These are phyloP conservation scores for Albifimbria verrucaria DNA, from an alignment of 2,329 filamentous ascomycete genomes.

Conservation along the genomic window DNA sequence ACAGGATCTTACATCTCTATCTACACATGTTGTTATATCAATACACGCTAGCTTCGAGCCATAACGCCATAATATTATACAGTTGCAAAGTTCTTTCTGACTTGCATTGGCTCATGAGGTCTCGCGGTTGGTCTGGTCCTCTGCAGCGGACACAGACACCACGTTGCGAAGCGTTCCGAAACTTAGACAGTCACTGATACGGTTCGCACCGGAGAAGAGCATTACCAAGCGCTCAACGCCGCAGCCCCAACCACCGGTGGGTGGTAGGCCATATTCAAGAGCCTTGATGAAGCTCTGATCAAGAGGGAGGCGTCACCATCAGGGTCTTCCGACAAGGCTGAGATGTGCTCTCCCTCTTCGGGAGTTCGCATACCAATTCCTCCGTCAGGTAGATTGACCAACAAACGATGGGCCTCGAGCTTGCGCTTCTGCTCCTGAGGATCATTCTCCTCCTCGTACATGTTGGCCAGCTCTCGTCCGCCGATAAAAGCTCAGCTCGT, in stretches of 20 bases:
- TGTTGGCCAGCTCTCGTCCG: conserved; percentile 84
- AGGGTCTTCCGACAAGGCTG: conserved; percentile 26
- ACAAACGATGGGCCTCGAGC: conserved; percentile 56
- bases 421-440: conserved; percentile 83
- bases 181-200: conserved; percentile 81
- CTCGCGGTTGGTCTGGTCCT: conserved; percentile 18
- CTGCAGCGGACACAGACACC: conserved; percentile 44
- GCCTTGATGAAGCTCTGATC: conserved; percentile 84
- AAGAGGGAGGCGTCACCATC: conserved; percentile 43
- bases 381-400: conserved; percentile 32
- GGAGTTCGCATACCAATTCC: conserved; percentile 24
- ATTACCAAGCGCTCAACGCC: conserved; percentile 89
- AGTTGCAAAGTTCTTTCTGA: no score
- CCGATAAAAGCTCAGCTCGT: conserved; percentile 82
- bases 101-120: no score
- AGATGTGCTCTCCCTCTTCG: conserved; percentile 35
- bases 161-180: conserved; percentile 82
- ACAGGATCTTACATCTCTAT: neutral
- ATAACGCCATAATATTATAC: neutral
- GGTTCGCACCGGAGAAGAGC: conserved; percentile 74
- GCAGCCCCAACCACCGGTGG: conserved; percentile 95
- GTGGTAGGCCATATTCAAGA: conserved; percentile 85
- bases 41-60: no score
- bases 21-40: no score
- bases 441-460: conserved; percentile 97